Evolutionary conservation across 2,329 filamentous ascomycete species (phyloP), one percentile per base, ranked within the genome.

Genomic region (Exserohilum turcica): DNA sequence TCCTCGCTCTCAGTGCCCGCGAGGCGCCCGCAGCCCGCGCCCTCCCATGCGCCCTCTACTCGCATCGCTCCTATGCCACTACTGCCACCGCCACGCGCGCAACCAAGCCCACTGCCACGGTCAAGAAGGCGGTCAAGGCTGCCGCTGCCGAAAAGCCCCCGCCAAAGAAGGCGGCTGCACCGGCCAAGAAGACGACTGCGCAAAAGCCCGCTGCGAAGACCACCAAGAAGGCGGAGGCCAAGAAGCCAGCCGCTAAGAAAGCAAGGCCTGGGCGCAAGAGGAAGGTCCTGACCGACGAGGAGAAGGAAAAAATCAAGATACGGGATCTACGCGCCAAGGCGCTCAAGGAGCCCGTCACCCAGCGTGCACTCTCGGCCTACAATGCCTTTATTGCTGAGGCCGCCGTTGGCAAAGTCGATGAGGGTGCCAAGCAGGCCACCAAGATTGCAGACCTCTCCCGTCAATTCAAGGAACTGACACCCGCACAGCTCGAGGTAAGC

Each of bases 261-360:
- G 13, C 29, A 13, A 29, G 18, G 16, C 13, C 13, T 5, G 24
- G 24, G 31, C 54, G 54, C 21, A 54, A 40, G 21, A 68, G 64
- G 54, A 72, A 65, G 64, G 54, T 31, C 35, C 64, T 67, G 31
- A 68, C 69, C 3, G 52, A 56, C 3, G 65, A 69, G 51, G 50
- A 72, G 48, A 70, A 74, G 64, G 50, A 64, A 45, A 70, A 66
- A 40, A 43, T 35, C 33, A 36, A 24, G 18, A 59, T 77, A 42
- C 57, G 51, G 19, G 63, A 68, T n/a, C 63, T 77, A 39, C 76
- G 75, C 58, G 63, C 64, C 57, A 61, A 56, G 37, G 77, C 77
- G 2, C 67, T 80, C 39, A 57, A 59, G 16, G 69, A 70, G 32
- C 77, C 77, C 4, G 31, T 55, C 1, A 6, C 15, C 3, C 35